phyloP scores from a whole-genome alignment of 208 protist species.

The Crithidia bombi region DNA sequence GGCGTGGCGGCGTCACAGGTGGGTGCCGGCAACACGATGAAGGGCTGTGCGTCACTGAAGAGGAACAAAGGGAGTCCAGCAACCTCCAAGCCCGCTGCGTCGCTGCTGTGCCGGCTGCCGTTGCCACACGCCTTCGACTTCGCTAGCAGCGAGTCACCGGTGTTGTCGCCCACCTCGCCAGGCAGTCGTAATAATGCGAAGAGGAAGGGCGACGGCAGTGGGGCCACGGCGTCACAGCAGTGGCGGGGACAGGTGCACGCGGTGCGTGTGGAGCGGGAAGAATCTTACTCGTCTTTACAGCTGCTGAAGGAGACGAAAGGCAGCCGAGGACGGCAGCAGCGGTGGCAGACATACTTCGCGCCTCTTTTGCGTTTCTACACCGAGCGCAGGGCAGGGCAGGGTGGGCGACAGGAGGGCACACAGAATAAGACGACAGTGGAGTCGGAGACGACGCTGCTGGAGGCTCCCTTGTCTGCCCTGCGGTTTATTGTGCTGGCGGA shows the following conservation, averaged over 20 bases:
- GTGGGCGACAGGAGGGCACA: neutral
- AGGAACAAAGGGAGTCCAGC: neutral
- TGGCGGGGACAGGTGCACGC: conserved; percentile 50
- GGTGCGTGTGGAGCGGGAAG: conserved; percentile 45
- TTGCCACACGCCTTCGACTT: conserved; percentile 27
- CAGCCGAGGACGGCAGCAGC: conserved; percentile 44
- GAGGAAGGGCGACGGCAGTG: neutral
- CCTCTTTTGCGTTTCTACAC: conserved; percentile 64
- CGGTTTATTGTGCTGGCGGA: conserved; percentile 39
- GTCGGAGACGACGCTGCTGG: conserved; percentile 33
- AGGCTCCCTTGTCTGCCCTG: conserved; percentile 26
- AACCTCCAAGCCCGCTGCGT: neutral
- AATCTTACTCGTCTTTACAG: conserved; percentile 24
- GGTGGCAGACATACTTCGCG: conserved; percentile 68
- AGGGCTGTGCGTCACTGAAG: neutral
- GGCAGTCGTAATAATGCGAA: neutral
- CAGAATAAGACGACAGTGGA: neutral
- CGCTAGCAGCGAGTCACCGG: neutral
- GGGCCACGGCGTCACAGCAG: neutral
- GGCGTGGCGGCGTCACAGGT: neutral
- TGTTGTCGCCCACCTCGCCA: conserved; percentile 1
- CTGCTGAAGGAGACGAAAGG: conserved; percentile 48
- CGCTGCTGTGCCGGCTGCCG: conserved; percentile 51
- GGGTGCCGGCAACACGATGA: neutral
- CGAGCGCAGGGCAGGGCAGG: neutral